Base-by-base conservation (phyloP, 371 early-diverging fungal genomes). In the Rhizopus delemar region DNA sequence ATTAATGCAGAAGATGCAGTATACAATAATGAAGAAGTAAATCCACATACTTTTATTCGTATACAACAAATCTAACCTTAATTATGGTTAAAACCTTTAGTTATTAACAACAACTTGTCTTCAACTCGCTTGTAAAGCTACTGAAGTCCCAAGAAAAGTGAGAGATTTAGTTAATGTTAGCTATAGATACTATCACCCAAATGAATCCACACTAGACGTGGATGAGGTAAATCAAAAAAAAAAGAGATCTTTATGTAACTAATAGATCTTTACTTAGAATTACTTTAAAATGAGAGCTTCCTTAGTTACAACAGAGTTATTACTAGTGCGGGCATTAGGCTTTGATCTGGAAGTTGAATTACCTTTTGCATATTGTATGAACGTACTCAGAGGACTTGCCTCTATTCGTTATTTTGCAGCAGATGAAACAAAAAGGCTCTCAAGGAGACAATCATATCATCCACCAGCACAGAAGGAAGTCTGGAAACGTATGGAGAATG, bases 141-240 rank as follows among this genome's bases (percentile, higher is more conserved):
- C 78, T 7, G 85, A 85, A 53, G 73, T 73, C 4, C 76, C 77
- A 15, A 68, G 83, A 36, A 85, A 85, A 67, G 73, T 85, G 38
- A 71, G 85, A 35, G 85, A 85, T 67, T 39, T 85, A 8, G 77
- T 85, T 50, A 85, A 85, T 62, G 83, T 81, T 16, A 73, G 81
- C 3, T 80, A 80, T 53, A 59, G 80, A 50, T 75, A 75, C 51
- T 73, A 70, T 51, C 80, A 79, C 60, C 70, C 75, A n/a, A 62
- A 71, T 3, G 74, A 59, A 22, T 50, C 67, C 8, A 62, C 70
- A n/a, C 46, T 79, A 15, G 56, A 78, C 46, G 65, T 75, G 9
- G 71, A 72, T 46, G 78, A 78, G 62, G 76, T 72, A 65, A 29
- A 60, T 34, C 12, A 36, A 36, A 8, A 7, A 7, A 8, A 41